These are phyloP conservation scores for Eutrema salsugineum DNA, from an alignment of 441 rosid genomes.

Conservation along the genomic window DNA sequence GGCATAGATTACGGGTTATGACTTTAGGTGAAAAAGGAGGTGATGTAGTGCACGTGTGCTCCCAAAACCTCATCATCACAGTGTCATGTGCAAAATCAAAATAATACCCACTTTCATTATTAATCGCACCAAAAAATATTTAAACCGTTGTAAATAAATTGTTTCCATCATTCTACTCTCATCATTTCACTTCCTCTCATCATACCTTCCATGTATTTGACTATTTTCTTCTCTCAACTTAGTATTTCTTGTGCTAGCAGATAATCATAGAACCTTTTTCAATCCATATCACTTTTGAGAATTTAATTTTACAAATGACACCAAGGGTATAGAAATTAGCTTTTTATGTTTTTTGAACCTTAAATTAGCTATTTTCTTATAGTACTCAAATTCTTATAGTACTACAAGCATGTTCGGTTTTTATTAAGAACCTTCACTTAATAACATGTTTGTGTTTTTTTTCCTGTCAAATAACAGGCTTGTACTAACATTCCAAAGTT, in stretches of 20 bases:
- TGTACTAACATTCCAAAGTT: too few relatives aligned
- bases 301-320: not conserved
- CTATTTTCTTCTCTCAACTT: constrained; percentile 1
- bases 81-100: constrained; percentile 26
- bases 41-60: constrained; percentile 28
- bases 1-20: constrained; percentile 15
- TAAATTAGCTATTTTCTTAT: too few relatives aligned
- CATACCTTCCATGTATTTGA: too few relatives aligned
- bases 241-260: not conserved
- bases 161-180: constrained; percentile 22
- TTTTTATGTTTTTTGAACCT: too few relatives aligned
- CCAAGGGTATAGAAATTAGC: not conserved
- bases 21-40: constrained; percentile 6
- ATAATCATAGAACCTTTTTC: not conserved
- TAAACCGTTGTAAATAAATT: not conserved
- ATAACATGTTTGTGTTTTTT: too few relatives aligned
- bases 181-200: constrained; percentile 25
- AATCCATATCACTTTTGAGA: not conserved
- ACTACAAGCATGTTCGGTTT: too few relatives aligned
- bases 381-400: too few relatives aligned
- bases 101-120: constrained; percentile 12
- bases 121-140: not conserved
- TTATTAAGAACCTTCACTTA: too few relatives aligned
- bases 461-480: too few relatives aligned
- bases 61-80: constrained; percentile 29